phyloP scores from a whole-genome alignment of 2,329 filamentous ascomycete species.

The Xylariomycetidae sp. region DNA sequence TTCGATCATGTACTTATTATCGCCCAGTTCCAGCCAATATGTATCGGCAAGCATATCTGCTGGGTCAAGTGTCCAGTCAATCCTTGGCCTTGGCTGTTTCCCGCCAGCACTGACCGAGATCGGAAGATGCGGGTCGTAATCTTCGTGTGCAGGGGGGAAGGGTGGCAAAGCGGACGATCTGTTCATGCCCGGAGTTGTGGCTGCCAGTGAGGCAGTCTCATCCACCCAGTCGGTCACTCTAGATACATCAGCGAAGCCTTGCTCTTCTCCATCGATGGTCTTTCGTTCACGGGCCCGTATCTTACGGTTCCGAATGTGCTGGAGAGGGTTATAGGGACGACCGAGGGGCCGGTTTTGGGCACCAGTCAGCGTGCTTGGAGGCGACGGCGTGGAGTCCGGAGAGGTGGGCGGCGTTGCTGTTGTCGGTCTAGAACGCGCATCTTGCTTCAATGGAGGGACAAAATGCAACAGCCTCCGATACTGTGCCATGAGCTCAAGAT shows the following conservation, averaged over 20 bases:
- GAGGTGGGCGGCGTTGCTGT: slow-evolving; percentile 38
- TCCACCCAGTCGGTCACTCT: slow-evolving; percentile 74
- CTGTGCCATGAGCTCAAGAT: slow-evolving; percentile 80
- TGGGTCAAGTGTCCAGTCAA: slow-evolving; percentile 80
- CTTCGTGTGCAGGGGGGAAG: slow-evolving; percentile 40
- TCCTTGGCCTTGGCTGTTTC: slow-evolving; percentile 65
- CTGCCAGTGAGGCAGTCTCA: slow-evolving; percentile 49
- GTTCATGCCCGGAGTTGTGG: slow-evolving; percentile 26
- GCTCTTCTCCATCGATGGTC: slow-evolving; percentile 64
- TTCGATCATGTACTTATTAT: slow-evolving; percentile 76
- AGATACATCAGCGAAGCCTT: slow-evolving; percentile 70
- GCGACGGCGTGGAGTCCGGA: slow-evolving; percentile 23
- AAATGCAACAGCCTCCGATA: slow-evolving; percentile 75
- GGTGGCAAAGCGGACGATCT: slow-evolving; percentile 36
- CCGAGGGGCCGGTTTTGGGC: slow-evolving; percentile 42
- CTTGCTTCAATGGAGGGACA: slow-evolving; percentile 64
- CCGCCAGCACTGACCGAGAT: slow-evolving; percentile 36
- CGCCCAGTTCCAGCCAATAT: slow-evolving; percentile 79
- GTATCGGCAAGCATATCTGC: slow-evolving; percentile 84
- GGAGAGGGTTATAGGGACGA: slow-evolving; percentile 81
- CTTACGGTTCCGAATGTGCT: slow-evolving; percentile 87
- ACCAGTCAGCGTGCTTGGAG: slow-evolving; percentile 23
- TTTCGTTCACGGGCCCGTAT: slow-evolving; percentile 73
- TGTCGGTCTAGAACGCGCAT: slow-evolving; percentile 27
- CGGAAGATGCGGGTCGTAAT: slow-evolving; percentile 30